phyloP scores from a whole-genome alignment of 257 asterid genomes.

The Osmanthus fragrans region DNA sequence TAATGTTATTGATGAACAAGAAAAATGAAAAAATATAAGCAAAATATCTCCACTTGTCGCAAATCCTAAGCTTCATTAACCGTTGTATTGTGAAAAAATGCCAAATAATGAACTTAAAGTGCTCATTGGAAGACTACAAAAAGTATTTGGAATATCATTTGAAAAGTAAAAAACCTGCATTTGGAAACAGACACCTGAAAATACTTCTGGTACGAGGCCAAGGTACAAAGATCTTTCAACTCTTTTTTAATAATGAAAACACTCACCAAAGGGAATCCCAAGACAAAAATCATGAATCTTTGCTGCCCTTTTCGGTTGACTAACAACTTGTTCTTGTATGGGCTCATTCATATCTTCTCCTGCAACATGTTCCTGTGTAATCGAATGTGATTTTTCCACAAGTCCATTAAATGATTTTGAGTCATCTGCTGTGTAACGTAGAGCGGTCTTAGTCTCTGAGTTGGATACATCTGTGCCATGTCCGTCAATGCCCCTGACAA shows the following conservation, averaged over 20 bases:
- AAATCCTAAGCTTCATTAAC: background rate
- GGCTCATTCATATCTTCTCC: slow-evolving; percentile 40
- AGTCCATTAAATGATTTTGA: slow-evolving; percentile 39
- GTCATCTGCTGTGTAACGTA: slow-evolving; percentile 49
- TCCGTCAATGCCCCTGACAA: slow-evolving; percentile 31
- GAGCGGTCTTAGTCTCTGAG: slow-evolving; percentile 25
- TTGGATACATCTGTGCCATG: slow-evolving; percentile 12
- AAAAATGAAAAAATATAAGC: background rate
- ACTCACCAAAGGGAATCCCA: slow-evolving; percentile 92
- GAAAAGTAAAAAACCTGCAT: background rate
- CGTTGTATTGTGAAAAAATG: background rate
- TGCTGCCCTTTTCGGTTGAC: slow-evolving; percentile 62
- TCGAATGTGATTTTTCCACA: slow-evolving; percentile 19
- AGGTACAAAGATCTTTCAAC: slow-evolving; percentile 5
- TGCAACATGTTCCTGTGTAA: slow-evolving; percentile 34
- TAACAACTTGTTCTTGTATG: slow-evolving; percentile 31
- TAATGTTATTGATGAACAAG: background rate
- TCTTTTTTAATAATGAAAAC: background rate
- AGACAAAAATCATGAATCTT: slow-evolving; percentile 92
- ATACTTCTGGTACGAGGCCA: background rate
- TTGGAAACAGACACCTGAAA: background rate
- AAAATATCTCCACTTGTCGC: background rate
- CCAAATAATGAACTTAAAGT: background rate
- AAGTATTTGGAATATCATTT: background rate
- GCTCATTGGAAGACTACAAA: slow-evolving; percentile 8